Conservation (phyloP, 2,329 filamentous ascomycete genomes). For the Xylaria sp. region DNA sequence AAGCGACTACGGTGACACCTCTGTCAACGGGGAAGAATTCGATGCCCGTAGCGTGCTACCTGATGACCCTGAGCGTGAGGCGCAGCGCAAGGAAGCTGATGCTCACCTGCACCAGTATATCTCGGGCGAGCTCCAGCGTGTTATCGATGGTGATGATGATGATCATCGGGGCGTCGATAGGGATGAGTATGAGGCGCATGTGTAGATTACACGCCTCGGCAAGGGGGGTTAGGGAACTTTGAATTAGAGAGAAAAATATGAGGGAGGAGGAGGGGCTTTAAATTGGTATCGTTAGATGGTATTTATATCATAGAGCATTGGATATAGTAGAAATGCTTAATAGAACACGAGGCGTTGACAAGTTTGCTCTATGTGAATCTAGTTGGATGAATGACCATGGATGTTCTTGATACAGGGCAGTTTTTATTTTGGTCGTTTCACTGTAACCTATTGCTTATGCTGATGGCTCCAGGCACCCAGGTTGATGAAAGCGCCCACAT, state of each 20-base stretch:
- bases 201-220: not conserved
- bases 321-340: constrained; percentile 19
- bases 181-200: constrained; percentile 51
- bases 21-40: constrained; percentile 59
- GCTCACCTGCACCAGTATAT: constrained; percentile 84
- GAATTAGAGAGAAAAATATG: not conserved
- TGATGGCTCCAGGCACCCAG: too few relatives aligned
- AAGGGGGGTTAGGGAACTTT: not conserved
- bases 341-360: constrained; percentile 10
- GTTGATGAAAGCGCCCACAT: too few relatives aligned
- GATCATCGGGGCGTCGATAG: constrained; percentile 44
- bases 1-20: constrained; percentile 76
- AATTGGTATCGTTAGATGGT: constrained; percentile 9
- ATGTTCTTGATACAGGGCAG: too few relatives aligned
- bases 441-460: too few relatives aligned
- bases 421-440: too few relatives aligned
- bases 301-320: constrained; percentile 7
- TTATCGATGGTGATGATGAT: constrained; percentile 67
- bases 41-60: constrained; percentile 59
- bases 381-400: not conserved
- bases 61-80: constrained; percentile 62
- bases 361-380: not conserved
- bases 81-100: constrained; percentile 66
- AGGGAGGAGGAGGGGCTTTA: not conserved
- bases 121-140: constrained; percentile 78